Evolutionary conservation across 768 basidiomycete genomes (phyloP), one percentile per base, ranked within the genome.

Genomic region (Sistotremastrum niveocremeum): DNA sequence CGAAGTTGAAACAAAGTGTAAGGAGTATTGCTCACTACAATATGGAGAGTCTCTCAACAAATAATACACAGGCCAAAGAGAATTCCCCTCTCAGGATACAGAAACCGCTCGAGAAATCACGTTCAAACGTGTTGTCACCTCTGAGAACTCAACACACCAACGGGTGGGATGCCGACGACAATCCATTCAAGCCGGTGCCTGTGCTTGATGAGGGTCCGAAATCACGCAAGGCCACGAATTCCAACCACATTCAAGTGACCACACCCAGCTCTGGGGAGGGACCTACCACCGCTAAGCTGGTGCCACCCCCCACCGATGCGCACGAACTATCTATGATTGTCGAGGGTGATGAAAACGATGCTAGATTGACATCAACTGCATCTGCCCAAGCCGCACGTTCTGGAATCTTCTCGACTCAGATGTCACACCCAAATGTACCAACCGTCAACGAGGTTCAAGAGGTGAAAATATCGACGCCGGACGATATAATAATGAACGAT

Each of bases 311-410:
- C 20, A 20, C 20, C 20, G 2, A 20, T 20, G 49, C 48, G 35
- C 70, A 68, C 38, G 73, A 77, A 43, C 60, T 86, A 34, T 85
- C 82, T 31, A 68, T 81, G 45, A 84, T 84, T 46, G 76, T 71
- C 0, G 83, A 84, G 61, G 81, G 75, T 44, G 83, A 86, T 41
- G 78, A 83, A 53, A 83, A 46, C 59, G 59, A 34, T 60, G 50
- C 44, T 42, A 54, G 6, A 37, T 43, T 4, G 42, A 32, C 7
- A 4, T 40, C 44, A 34, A 39, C 35, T 20, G 30, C 31, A 11
- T 54, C 52, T 42, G 35, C 45, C 36, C 34, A 32, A 42, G 45
- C 34, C 37, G 32, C 10, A 39, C 36, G 32, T 46, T 46, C 32
- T n/a, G 37, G 37, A 7, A 43, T 37, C 39, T 33, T 42, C 42